A percentile compares a stretch with the other conserved stretches of the same genome.
Conservation (phyloP, 2,329 filamentous ascomycete species). For the Aspergillus ochraceus region DNA sequence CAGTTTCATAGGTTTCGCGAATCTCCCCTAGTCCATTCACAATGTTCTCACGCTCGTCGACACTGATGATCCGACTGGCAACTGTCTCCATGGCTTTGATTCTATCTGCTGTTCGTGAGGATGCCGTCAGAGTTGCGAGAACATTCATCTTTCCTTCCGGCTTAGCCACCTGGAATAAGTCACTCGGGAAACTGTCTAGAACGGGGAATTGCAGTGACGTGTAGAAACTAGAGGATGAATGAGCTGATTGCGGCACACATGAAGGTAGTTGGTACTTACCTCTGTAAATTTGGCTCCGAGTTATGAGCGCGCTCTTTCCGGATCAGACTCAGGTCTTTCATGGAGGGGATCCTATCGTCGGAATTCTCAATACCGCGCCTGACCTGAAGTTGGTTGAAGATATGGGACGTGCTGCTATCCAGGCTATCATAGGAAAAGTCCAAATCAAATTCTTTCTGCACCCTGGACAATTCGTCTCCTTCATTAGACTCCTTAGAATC, state of each 20-base stretch:
- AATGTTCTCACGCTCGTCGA: conserved; percentile 83
- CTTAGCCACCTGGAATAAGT: conserved; percentile 61
- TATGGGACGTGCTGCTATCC: conserved; percentile 25
- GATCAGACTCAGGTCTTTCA: conserved; percentile 25
- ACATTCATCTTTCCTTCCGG: conserved; percentile 47
- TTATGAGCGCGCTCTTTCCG: conserved; percentile 35
- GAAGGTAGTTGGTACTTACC: conserved; percentile 19
- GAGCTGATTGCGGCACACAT: not conserved
- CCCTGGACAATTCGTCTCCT: conserved; percentile 17
- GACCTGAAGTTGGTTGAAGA: conserved; percentile 39
- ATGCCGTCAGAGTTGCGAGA: conserved; percentile 66
- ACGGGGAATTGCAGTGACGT: conserved; percentile 67
- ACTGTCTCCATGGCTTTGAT: conserved; percentile 67
- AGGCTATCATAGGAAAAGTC: conserved; percentile 38
- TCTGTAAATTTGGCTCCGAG: conserved; percentile 35
- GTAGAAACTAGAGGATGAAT: conserved; percentile 29
- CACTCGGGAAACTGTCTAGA: conserved; percentile 77
- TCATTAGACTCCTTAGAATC: not conserved
- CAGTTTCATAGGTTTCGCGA: conserved; percentile 84
- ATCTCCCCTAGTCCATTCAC: conserved; percentile 78
- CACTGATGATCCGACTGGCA: conserved; percentile 60
- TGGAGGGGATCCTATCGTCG: conserved; percentile 12
- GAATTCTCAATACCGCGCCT: conserved; percentile 26
- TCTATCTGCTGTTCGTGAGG: conserved; percentile 68
- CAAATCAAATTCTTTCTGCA: conserved; percentile 36